These are phyloP conservation scores for Tulasnella sp. DNA, from an alignment of 768 basidiomycete species.

Conservation along the genomic window DNA sequence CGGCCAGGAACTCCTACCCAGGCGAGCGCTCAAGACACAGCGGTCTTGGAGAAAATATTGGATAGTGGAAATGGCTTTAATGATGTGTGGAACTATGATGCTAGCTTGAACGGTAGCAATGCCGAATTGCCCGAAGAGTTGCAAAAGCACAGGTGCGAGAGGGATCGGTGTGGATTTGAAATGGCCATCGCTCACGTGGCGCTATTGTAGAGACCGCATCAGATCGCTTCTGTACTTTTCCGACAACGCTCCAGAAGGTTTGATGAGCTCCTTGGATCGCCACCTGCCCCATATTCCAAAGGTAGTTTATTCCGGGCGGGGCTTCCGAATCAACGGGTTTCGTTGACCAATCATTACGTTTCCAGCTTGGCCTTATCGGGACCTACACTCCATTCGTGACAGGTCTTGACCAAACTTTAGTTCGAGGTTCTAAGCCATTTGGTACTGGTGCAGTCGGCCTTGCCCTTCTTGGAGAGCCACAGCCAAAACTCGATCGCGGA, in stretches of 20 bases:
- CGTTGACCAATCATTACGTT: neutral
- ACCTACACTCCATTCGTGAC: constrained; percentile 36
- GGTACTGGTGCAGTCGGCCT: constrained; percentile 35
- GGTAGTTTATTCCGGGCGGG: constrained; percentile 24
- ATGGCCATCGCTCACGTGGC: neutral
- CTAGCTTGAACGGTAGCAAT: neutral
- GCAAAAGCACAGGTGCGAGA: constrained; percentile 5
- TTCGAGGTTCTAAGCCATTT: constrained; percentile 8
- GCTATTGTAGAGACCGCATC: constrained; percentile 29
- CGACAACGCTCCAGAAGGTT: constrained; percentile 34
- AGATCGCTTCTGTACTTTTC: constrained; percentile 35
- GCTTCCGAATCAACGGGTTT: neutral
- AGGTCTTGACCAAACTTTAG: constrained; percentile 32
- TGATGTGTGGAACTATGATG: constrained; percentile 4
- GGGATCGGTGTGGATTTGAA: neutral
- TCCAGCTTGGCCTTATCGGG: constrained; percentile 34
- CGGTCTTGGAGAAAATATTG: constrained; percentile 13
- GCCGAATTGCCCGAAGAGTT: neutral
- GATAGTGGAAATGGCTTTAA: constrained; percentile 21
- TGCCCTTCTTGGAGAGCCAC: neutral
- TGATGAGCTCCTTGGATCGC: constrained; percentile 31
- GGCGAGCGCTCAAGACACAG: neutral
- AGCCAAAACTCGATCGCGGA: constrained; percentile 5
- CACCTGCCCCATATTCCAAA: constrained; percentile 30
- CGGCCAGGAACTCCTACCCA: constrained; percentile 1